Evolutionary conservation across 2,329 filamentous ascomycete species (phyloP).

Genomic region (Neopestalotiopsis sp.): DNA sequence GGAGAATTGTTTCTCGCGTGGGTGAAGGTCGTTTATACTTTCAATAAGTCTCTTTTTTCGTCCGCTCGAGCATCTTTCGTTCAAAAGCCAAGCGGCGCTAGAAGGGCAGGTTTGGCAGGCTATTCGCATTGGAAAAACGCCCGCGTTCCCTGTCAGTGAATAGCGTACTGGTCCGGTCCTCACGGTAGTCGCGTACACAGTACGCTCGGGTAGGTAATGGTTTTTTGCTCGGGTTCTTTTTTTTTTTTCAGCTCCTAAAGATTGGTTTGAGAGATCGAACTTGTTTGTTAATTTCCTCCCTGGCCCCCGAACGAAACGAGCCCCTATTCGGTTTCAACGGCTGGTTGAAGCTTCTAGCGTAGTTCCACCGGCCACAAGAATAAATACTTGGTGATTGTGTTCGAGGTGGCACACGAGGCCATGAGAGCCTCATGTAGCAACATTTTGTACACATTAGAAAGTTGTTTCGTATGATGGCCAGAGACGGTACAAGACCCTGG

Average conservation of each 20-base stretch:
- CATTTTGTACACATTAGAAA: neutral
- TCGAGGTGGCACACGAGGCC: neutral
- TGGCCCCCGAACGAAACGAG: neutral
- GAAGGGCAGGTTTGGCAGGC: neutral
- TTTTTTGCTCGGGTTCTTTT: neutral
- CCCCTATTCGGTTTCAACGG: neutral
- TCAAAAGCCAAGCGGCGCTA: neutral
- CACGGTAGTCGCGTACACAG: neutral
- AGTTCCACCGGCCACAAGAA: neutral
- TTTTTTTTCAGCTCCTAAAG: neutral
- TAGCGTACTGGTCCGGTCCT: neutral
- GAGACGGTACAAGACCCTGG: no score
- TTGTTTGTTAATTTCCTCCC: neutral
- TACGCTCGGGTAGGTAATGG: neutral
- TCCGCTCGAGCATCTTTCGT: neutral
- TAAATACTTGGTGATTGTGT: neutral
- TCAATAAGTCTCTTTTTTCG: neutral
- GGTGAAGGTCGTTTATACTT: neutral
- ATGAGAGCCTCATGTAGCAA: neutral
- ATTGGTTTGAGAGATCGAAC: neutral
- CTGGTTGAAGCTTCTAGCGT: neutral
- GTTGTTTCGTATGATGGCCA: no score
- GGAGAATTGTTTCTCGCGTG: neutral
- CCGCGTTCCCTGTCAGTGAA: neutral
- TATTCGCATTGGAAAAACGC: neutral